Percentiles rank a stretch among this genome's conserved stretches.
Evolutionary conservation across 2,329 filamentous ascomycete genomes (phyloP).

Genomic region (Alternaria sp.): DNA sequence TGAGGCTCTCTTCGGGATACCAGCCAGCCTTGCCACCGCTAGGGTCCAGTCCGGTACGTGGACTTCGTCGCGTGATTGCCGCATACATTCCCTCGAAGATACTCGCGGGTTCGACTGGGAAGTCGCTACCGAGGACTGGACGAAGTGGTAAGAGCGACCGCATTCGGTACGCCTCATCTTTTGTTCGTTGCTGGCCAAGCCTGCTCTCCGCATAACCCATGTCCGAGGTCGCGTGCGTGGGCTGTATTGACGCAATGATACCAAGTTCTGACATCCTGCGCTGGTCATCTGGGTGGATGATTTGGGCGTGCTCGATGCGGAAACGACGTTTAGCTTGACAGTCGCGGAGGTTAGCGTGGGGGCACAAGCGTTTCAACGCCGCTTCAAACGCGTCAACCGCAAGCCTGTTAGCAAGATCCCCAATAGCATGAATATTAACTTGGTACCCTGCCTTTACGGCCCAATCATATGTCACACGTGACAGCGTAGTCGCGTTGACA

Average conservation of each 20-base stretch:
- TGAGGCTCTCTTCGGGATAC: slow-evolving; percentile 66
- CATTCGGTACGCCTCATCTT: slow-evolving; percentile 70
- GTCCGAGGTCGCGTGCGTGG: slow-evolving; percentile 74
- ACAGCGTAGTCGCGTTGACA: slow-evolving; percentile 67
- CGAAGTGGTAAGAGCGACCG: slow-evolving; percentile 61
- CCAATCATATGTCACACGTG: slow-evolving; percentile 63
- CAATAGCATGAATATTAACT: slow-evolving; percentile 76
- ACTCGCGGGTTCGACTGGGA: slow-evolving; percentile 72
- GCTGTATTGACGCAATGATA: slow-evolving; percentile 73
- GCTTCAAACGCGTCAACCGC: slow-evolving; percentile 68
- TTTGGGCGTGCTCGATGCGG: slow-evolving; percentile 74
- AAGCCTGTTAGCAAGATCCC: slow-evolving; percentile 70
- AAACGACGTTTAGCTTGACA: slow-evolving; percentile 66
- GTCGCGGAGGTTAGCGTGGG: slow-evolving; percentile 41
- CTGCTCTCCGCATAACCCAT: slow-evolving; percentile 69
- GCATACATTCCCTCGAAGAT: slow-evolving; percentile 74
- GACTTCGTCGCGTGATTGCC: slow-evolving; percentile 67
- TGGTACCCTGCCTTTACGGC: slow-evolving; percentile 64
- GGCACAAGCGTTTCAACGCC: slow-evolving; percentile 63
- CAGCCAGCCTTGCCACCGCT: slow-evolving; percentile 61
- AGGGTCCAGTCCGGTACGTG: slow-evolving; percentile 53
- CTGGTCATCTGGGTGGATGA: slow-evolving; percentile 71
- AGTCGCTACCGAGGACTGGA: slow-evolving; percentile 71
- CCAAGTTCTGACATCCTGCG: slow-evolving; percentile 63
- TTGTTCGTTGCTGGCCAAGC: slow-evolving; percentile 63